Base-by-base conservation (phyloP, 495 filamentous ascomycete genomes). In the Hapsidospora chrysogenum region DNA sequence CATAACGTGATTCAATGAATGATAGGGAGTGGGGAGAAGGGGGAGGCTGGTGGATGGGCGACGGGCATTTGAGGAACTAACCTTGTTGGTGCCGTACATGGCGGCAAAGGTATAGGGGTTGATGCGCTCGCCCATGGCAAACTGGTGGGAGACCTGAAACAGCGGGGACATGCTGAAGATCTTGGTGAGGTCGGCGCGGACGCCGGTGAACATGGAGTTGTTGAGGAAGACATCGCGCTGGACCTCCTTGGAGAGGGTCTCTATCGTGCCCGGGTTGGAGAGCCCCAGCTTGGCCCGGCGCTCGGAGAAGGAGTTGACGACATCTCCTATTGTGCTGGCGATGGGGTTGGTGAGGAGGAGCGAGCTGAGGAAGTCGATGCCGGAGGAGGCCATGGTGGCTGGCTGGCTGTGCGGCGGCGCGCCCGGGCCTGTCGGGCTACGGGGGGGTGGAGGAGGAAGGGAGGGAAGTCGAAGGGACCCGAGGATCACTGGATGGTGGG, bases 111-210 rank as follows among this genome's bases (percentile, higher is more conserved):
- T 79, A 57, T 99, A 99, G 23, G 92, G 92, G 48, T 84, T 82
- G 53, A 87, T 60, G 33, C 76, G 73, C 50, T 89, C 80, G 38
- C 92, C 87, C 75, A 94, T 83, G 20, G 86, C 72, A 53, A 99
- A 89, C 35, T 86, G 78, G 67, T 99, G 92, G 33, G 86, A 93
- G 40, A 94, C 78, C 57, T 95, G 87, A 70, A 99, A 99, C 48
- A 96, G 63, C 31, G 89, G 92, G 42, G 74, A 70, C 50, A 93
- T 69, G 64, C 83, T 82, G 61, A 95, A 86, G 45, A 80, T 77
- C 69, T 95, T 99, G 42, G 80, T 93, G 49, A 96, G 59, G 56
- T 99, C 92, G 49, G 89, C 92, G 43, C 85, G 79, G 51, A 99
- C 69, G 38, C 92, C 92, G 14, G 80, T 70, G 68, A 96, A 96